Base-by-base conservation (phyloP, 2,329 filamentous ascomycete species). In the Penicillium concentricum region DNA sequence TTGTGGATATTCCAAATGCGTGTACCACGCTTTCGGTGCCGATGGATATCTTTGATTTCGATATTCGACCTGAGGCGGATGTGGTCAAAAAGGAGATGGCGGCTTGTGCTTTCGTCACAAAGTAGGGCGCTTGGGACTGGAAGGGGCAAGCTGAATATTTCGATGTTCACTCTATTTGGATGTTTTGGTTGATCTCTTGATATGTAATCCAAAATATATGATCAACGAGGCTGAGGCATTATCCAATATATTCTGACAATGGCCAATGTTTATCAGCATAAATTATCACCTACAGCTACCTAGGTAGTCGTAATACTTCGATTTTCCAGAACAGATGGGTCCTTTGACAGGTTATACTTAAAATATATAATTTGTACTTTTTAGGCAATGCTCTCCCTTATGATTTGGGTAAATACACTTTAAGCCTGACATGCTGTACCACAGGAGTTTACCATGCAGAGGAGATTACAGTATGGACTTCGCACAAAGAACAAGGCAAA, bases 21-120 rank as follows among this genome's bases (percentile, higher is more conserved):
- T 96, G 92, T 70, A 96, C 92, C 4, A 96, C 92, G 0, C 79
- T 96, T 57, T 92, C 91, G 0, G 71, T 96, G 52, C 92, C 92
- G 1, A 91, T 96, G 81, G 92, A 96, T 75, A 95, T 97, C 51
- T 97, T 97, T 67, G 90, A 94, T 69, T 96, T 97, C 74, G 92
- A 96, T 71, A 93, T 96, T 64, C 84, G 86, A 45, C 90, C 91
- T 0, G 81, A 82, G 54, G 80, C 79, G 5, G 79, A 81, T 7
- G 84, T 82, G 3, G 78, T 83, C 69, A 84, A 85, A 77, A 73
- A 79, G 56, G 86, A 92, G 69, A 82, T 92, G 82, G 89, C 88
- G 1, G 78, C 71, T 39, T 94, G 90, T 72, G 90, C 89, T 1
- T 89, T 85, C 70, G 76, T 78, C 5, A 81, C 77, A 38, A 49